A percentile compares a stretch with the other conserved stretches of the same genome.
Evolutionary conservation across 106 monocot genomes (phyloP).

Genomic region (Posidonia australis): DNA sequence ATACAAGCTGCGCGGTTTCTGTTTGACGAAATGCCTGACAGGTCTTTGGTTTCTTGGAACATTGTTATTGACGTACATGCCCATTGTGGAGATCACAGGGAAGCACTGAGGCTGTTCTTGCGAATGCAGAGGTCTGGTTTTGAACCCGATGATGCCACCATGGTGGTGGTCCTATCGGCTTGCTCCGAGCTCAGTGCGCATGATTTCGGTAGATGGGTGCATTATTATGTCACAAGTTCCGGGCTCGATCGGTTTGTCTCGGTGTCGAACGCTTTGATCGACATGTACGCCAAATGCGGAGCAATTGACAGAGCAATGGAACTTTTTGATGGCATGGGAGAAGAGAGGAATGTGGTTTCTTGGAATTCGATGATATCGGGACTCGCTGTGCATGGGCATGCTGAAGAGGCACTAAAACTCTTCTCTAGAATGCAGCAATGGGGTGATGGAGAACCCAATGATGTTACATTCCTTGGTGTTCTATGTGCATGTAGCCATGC

Average conservation of each 20-base stretch:
- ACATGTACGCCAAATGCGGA: constrained; percentile 70
- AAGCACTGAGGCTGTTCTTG: constrained; percentile 20
- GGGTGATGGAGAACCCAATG: constrained; percentile 28
- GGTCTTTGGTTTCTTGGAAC: constrained; percentile 54
- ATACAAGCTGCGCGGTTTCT: constrained; percentile 14
- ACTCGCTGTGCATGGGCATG: constrained; percentile 39
- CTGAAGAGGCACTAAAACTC: constrained; percentile 27
- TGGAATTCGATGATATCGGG: constrained; percentile 59
- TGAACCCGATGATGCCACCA: constrained; percentile 33
- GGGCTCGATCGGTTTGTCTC: constrained; percentile 6
- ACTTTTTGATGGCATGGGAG: constrained; percentile 36
- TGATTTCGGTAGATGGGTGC: constrained; percentile 33
- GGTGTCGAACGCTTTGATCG: constrained; percentile 41
- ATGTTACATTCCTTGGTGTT: constrained; percentile 51
- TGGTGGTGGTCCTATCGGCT: constrained; percentile 40
- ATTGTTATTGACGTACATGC: constrained; percentile 33
- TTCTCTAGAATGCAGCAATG: constrained; percentile 26
- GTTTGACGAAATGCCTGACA: constrained; percentile 35
- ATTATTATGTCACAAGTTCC: constrained; percentile 12
- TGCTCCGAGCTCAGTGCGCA: constrained; percentile 41
- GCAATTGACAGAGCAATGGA: constrained; percentile 22
- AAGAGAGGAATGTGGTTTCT: constrained; percentile 34
- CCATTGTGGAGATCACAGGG: constrained; percentile 17
- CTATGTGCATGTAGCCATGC: constrained; percentile 47
- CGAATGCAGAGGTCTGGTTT: constrained; percentile 26